Conservation (phyloP, 768 basidiomycete species). For the Russula emetica region DNA sequence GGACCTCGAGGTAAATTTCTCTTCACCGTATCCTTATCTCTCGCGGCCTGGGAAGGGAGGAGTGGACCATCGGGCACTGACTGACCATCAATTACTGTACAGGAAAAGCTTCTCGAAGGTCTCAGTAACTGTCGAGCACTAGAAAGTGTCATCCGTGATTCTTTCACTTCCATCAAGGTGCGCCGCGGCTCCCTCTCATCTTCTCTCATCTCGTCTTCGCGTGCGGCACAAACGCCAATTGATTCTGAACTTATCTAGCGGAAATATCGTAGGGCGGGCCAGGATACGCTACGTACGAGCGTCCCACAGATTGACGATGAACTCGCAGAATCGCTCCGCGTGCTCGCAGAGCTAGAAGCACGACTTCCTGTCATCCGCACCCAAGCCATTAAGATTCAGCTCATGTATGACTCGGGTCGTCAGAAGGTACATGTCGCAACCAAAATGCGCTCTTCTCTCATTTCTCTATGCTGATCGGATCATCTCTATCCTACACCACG, state of each 20-base stretch:
- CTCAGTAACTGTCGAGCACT: conserved; percentile 73
- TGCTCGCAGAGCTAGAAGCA: conserved; percentile 52
- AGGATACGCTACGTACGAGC: conserved; percentile 48
- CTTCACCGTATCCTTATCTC: neutral
- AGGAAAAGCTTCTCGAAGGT: conserved; percentile 65
- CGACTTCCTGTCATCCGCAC: conserved; percentile 57
- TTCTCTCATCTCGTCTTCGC: neutral
- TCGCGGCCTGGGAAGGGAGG: neutral
- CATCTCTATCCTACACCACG: neutral
- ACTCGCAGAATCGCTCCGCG: conserved; percentile 56
- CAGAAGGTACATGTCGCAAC: conserved; percentile 45
- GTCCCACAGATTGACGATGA: conserved; percentile 59
- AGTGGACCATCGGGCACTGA: neutral
- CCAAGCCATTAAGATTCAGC: conserved; percentile 57
- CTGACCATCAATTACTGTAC: conserved; percentile 6
- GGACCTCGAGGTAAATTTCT: conserved; percentile 28
- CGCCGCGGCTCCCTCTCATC: conserved; percentile 22
- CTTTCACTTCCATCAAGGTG: conserved; percentile 58
- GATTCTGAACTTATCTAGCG: conserved; percentile 38
- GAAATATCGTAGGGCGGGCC: conserved; percentile 55
- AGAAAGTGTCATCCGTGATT: conserved; percentile 63
- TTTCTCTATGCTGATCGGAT: neutral
- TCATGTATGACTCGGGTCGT: conserved; percentile 68
- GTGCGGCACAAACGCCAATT: neutral
- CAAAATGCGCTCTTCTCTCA: neutral